phyloP scores from a whole-genome alignment of 257 asterid genomes.

The Solanum virginianum region DNA sequence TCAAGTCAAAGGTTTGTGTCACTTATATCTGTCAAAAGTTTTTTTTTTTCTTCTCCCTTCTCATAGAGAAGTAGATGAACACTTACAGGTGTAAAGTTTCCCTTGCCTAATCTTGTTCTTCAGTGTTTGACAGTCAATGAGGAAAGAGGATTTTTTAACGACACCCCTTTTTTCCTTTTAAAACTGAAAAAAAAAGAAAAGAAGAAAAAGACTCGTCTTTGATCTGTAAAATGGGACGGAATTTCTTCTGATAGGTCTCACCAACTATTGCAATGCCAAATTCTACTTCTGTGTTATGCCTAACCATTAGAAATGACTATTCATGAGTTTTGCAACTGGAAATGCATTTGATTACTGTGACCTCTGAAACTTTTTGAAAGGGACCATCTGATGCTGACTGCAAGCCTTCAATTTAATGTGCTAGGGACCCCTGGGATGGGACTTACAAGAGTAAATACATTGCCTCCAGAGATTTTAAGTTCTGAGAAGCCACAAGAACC shows the following conservation, averaged over 20 bases:
- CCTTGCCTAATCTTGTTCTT: neutral
- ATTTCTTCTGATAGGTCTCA: neutral
- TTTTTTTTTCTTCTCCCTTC: neutral
- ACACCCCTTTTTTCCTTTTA: neutral
- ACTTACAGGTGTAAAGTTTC: neutral
- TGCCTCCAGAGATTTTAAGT: constrained; percentile 40
- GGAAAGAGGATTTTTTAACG: neutral
- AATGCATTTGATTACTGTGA: neutral
- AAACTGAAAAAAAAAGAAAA: neutral
- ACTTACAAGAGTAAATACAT: constrained; percentile 36
- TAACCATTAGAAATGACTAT: neutral
- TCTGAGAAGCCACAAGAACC: constrained; percentile 28
- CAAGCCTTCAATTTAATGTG: constrained; percentile 5
- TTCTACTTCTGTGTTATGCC: neutral
- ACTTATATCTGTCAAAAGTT: neutral
- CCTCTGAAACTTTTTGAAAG: neutral
- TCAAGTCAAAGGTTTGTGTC: neutral
- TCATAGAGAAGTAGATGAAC: neutral
- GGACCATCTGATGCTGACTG: constrained; percentile 4
- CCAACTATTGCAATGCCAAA: neutral
- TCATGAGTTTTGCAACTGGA: neutral
- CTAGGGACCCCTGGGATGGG: constrained; percentile 35
- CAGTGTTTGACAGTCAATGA: neutral
- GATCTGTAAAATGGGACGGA: neutral
- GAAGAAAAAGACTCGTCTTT: neutral